Evolutionary conservation across 2,329 filamentous ascomycete genomes (phyloP), one percentile per base, ranked within the genome.

Genomic region (Colletotrichum liaoningense): DNA sequence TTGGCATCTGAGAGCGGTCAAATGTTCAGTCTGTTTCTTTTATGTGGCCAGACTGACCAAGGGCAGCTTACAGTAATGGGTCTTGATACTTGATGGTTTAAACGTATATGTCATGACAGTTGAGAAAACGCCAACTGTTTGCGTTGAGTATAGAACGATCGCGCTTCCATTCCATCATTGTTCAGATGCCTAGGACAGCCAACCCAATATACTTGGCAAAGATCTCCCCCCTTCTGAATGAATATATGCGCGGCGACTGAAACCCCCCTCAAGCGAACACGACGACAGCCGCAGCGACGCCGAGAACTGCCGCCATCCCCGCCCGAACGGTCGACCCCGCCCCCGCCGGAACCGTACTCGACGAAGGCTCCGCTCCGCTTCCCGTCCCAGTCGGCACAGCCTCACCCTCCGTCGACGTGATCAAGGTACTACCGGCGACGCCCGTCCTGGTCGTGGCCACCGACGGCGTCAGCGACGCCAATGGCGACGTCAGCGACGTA

Each of bases 321-420:
- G 69, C 65, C 3, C 69, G 66, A 9, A 65, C 69, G 9, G 69
- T 72, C 38, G 65, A 57, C 24, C 65, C 69, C 42, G 58, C 65
- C 59, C 69, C 69, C 12, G 52, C 69, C 30, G 69, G 38, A 19
- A 46, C 57, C 24, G 58, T 46, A 6, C 35, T 58, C 38, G 54
- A 24, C 6, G 30, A 58, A 2, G 33, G 35, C 2, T 8, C 38
- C 28, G 49, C 24, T 59, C 28, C 42, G 12, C 9, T 59, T 30
- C 19, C 35, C 14, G 52, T 42, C 3, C 19, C n/a, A 7, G 26
- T 52, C n/a, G 6, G 30, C 33, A 52, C 38, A 16, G 26, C 7
- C 63, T 26, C 24, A 26, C 33, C 16, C 1, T 9, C 52, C 33
- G 58, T 22, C 28, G 28, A 9, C 11, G 60, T 58, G n/a, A 11